These are phyloP conservation scores for Stromatinia cepivora DNA, from an alignment of 2,329 filamentous ascomycete species.

Conservation along the genomic window DNA sequence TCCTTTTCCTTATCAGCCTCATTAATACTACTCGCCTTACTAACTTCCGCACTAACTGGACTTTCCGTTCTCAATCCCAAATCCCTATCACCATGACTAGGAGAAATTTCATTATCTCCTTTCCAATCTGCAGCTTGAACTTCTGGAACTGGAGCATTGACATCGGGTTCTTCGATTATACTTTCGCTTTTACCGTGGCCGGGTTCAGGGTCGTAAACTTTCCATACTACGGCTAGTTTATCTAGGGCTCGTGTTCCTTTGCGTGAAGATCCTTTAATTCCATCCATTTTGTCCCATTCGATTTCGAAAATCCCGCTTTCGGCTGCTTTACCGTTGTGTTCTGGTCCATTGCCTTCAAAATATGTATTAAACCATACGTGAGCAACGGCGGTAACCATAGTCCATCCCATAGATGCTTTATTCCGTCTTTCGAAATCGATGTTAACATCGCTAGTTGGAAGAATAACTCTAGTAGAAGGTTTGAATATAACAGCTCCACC, in stretches of 20 bases:
- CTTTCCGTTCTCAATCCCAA: slow-evolving; percentile 68
- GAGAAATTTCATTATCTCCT: slow-evolving; percentile 52
- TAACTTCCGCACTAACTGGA: slow-evolving; percentile 65
- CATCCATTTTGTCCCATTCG: slow-evolving; percentile 81
- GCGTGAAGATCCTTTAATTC: slow-evolving; percentile 83
- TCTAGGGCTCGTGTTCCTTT: slow-evolving; percentile 85
- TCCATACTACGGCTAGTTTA: slow-evolving; percentile 83
- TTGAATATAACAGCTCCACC: slow-evolving; percentile 78
- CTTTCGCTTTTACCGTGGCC: slow-evolving; percentile 37
- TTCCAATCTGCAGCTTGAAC: slow-evolving; percentile 71
- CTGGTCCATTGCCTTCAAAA: slow-evolving; percentile 80
- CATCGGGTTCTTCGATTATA: slow-evolving; percentile 63
- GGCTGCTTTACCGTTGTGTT: slow-evolving; percentile 63
- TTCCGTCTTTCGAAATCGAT: slow-evolving; percentile 87
- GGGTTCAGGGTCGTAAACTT: slow-evolving; percentile 43
- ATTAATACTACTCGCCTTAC: slow-evolving; percentile 69
- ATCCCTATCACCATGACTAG: slow-evolving; percentile 52
- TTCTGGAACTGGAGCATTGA: slow-evolving; percentile 69
- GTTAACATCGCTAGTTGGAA: slow-evolving; percentile 84
- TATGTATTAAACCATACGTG: slow-evolving; percentile 97
- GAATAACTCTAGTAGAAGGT: slow-evolving; percentile 64
- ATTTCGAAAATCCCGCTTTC: slow-evolving; percentile 71
- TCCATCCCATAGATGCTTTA: slow-evolving; percentile 73
- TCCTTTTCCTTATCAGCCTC: slow-evolving; percentile 39
- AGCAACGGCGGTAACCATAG: slow-evolving; percentile 88